Evolutionary conservation across 2,329 filamentous ascomycete genomes (phyloP), one percentile per base, ranked within the genome.

Genomic region (Trichothecium roseum): DNA sequence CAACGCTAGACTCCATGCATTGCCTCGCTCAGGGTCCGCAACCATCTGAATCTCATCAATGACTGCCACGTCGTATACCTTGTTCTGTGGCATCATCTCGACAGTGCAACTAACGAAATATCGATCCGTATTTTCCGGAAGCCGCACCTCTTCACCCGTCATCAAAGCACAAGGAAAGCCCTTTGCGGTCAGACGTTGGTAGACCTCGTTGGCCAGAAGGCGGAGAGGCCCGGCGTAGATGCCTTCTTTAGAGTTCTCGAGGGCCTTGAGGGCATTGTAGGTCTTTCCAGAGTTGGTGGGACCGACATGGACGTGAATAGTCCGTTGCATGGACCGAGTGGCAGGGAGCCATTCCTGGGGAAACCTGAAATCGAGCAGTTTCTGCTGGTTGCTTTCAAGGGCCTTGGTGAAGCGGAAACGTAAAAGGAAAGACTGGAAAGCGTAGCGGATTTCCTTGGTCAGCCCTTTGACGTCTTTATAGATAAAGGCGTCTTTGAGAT

Each of bases 21-120:
- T 94, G 2, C 93, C 91, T 46, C 91, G 80, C 1, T 85, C 75
- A 0, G 55, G 42, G 49, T 87, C 80, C 13, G 76, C 80, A 45
- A 98, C 85, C 91, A 98, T 96, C 59, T 98, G 91, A 38, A 98
- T 96, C 62, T 98, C 91, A 52, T 98, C 91, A 42, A 98, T 89
- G 45, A 98, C 89, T 2, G 86, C 89, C 26, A 98, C 88, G 29
- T 96, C 89, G 20, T 84, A 76, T 3, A 56, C 54, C 4, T 59
- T 45, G 46, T 62, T 69, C n/a, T 68, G 52, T 2, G 72, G 72
- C 7, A 70, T 60, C 73, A 98, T 98, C 56, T 98, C 91, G 3
- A 98, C 91, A 0, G 91, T 98, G 52, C 91, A 95, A 52, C 86
- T 89, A 38, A 71, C 72, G 50, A 94, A 80, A 41, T 68, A 69